These are phyloP conservation scores for Spergularia azorica DNA, from an alignment of 179 eudicot species.

Conservation along the genomic window DNA sequence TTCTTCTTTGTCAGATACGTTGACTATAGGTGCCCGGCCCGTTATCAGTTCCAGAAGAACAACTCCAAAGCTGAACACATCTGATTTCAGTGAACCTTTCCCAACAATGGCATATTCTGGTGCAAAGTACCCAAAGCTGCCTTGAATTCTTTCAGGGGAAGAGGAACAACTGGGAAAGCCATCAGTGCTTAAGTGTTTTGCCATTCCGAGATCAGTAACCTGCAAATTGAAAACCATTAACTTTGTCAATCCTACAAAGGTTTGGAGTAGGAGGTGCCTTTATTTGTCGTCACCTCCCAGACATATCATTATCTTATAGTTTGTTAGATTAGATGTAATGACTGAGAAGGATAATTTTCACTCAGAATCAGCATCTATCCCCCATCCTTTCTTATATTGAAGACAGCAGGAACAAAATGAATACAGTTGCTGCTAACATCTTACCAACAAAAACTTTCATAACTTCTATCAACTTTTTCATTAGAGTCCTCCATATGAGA, in stretches of 20 bases:
- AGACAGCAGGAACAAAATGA: too few species aligned
- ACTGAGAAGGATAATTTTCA: too few species aligned
- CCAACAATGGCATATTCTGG: slow-evolving; percentile 94
- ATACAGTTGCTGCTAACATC: too few species aligned
- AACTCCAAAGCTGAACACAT: slow-evolving; percentile 98
- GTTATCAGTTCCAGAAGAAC: slow-evolving; percentile 91
- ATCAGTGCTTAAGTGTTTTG: slow-evolving; percentile 68
- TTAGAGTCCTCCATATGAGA: background rate
- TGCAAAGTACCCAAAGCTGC: slow-evolving; percentile 97
- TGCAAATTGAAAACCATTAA: slow-evolving; percentile 32
- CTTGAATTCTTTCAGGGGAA: slow-evolving; percentile 93
- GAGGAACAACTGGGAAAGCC: slow-evolving; percentile 69
- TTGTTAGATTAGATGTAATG: too few species aligned
- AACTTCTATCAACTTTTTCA: too few species aligned
- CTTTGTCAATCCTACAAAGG: background rate
- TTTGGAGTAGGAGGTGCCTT: background rate
- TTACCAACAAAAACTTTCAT: too few species aligned
- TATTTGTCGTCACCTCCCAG: background rate
- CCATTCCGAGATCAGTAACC: slow-evolving; percentile 99
- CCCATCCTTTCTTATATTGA: too few species aligned
- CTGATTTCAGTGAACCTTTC: slow-evolving; percentile 80
- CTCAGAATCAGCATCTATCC: too few species aligned
- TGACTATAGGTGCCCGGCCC: slow-evolving; percentile 77
- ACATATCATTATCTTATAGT: too few species aligned
- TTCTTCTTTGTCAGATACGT: slow-evolving; percentile 57